phyloP scores from a whole-genome alignment of 2,329 filamentous ascomycete species.

The Neopestalotiopsis clavispora region DNA sequence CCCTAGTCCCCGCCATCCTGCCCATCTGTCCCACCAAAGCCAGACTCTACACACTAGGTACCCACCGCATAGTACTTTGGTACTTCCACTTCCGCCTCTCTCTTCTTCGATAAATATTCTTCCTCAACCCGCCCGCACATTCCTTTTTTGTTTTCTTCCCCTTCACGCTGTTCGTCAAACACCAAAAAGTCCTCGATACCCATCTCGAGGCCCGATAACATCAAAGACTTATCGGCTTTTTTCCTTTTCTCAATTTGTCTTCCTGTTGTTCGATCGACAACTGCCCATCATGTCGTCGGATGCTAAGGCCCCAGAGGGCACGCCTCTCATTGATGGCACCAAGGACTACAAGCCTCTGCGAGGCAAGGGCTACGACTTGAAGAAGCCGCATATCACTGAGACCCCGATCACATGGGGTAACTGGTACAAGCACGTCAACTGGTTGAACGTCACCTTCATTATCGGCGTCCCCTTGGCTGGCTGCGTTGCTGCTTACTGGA shows the following conservation, averaged over 20 bases:
- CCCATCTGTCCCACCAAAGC: constrained; percentile 15
- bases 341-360: constrained; percentile 60
- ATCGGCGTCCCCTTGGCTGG: constrained; percentile 77
- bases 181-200: constrained; percentile 10
- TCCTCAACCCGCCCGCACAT: constrained; percentile 11
- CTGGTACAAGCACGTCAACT: constrained; percentile 93
- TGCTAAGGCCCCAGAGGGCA: constrained; percentile 41
- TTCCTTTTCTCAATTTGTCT: background rate
- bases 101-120: constrained; percentile 17
- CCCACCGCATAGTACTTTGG: constrained; percentile 9
- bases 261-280: background rate
- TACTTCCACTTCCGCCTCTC: background rate
- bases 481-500: constrained; percentile 77
- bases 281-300: constrained; percentile 37
- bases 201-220: constrained; percentile 13
- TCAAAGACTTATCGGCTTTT: background rate
- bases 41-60: background rate
- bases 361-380: constrained; percentile 49
- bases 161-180: constrained; percentile 3
- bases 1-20: constrained; percentile 13
- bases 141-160: constrained; percentile 6
- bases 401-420: constrained; percentile 79
- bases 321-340: constrained; percentile 56
- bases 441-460: constrained; percentile 86
- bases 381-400: constrained; percentile 88